Conservation (phyloP, 768 basidiomycete species). For the Boletellus sp. region DNA sequence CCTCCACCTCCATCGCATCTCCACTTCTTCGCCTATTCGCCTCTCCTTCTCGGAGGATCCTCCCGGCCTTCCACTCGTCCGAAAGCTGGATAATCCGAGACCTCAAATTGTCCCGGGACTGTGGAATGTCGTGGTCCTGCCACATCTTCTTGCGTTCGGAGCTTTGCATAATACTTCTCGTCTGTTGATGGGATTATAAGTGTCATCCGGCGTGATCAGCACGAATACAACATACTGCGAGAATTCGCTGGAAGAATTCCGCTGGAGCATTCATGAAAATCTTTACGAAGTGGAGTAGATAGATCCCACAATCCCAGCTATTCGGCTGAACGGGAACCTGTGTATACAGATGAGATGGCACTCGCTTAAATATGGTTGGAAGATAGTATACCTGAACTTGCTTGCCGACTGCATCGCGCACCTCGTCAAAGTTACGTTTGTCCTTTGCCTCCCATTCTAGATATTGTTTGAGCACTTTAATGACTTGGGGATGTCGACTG, state of each 20-base stretch:
- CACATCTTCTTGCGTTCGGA: conserved; percentile 46
- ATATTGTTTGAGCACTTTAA: conserved; percentile 60
- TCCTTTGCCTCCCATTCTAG: conserved; percentile 74
- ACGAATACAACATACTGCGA: conserved; percentile 21
- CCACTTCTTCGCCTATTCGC: conserved; percentile 28
- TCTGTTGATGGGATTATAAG: conserved; percentile 17
- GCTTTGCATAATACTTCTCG: conserved; percentile 32
- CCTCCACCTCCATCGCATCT: conserved; percentile 13
- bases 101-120: conserved; percentile 45
- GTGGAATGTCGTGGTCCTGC: conserved; percentile 46
- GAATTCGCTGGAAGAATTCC: conserved; percentile 48
- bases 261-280: conserved; percentile 67
- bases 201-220: neutral
- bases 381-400: conserved; percentile 46
- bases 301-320: conserved; percentile 90
- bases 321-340: conserved; percentile 90
- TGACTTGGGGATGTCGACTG: conserved; percentile 60
- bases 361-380: neutral
- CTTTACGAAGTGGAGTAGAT: conserved; percentile 81
- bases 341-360: conserved; percentile 28
- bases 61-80: conserved; percentile 48
- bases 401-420: conserved; percentile 41
- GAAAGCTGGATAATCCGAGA: conserved; percentile 46
- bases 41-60: conserved; percentile 36
- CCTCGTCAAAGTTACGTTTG: conserved; percentile 48